Evolutionary conservation across 495 filamentous ascomycete species (phyloP), one percentile per base, ranked within the genome.

Genomic region (Trichoderma erinaceum): DNA sequence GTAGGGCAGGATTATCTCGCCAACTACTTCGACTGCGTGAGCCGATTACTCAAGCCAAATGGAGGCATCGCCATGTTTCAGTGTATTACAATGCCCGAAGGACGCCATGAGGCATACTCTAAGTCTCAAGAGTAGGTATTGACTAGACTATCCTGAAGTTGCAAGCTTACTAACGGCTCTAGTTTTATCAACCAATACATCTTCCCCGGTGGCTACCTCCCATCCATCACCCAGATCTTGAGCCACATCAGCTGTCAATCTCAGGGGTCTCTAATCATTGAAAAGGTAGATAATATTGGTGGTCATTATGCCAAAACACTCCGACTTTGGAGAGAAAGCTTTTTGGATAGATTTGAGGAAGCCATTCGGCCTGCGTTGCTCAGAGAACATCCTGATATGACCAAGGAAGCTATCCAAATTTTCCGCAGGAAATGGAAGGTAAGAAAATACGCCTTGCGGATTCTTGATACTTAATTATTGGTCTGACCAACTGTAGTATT

Each of bases 21-120:
- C 18, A 85, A 78, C 4, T 92, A 87, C 67, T 89, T 89, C 69
- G 75, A 73, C n/a, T 78, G 81, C 69, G 78, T 91, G 12, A 78
- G 89, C 69, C 73, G 74, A 66, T 71, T 90, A 63, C 72, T 91
- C 56, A 90, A 91, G 75, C 76, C 73, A 18, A 81, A 87, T 0
- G 84, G 85, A 3, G 89, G 89, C 0, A 85, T 91, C 48, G 85
- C 86, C 10, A 83, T 88, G 38, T 89, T 92, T 71, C 89, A 92
- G 74, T 89, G 89, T 68, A 92, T 91, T 68, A 90, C 89, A 15
- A 90, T 91, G 81, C 89, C 89, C 1, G 87, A 91, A 71, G 81
- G 77, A 10, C 74, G 80, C 56, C 80, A 84, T 64, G 75, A 76
- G 69, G 73, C 77, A 13, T 83, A 83, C 67, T 77, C 78, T 18